Percentiles rank a stretch among this genome's conserved stretches.
These are phyloP conservation scores for Biscogniauxia marginata DNA, from an alignment of 2,329 filamentous ascomycete genomes.

Conservation along the genomic window DNA sequence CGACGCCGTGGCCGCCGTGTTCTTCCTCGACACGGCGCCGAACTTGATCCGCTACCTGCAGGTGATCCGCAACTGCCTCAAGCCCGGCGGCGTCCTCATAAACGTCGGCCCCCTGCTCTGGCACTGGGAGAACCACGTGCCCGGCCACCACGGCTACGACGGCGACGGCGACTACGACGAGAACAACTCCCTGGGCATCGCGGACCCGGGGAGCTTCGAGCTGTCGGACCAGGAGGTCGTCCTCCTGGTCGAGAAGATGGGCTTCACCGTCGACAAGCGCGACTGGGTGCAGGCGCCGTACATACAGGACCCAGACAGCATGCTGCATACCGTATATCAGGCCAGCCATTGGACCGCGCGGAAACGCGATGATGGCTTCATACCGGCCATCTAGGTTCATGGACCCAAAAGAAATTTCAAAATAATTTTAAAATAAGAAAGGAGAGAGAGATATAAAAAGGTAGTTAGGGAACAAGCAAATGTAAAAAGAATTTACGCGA, in stretches of 20 bases:
- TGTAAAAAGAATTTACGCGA: too few species aligned
- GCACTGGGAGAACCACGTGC: conserved; percentile 84
- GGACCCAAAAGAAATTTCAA: neutral
- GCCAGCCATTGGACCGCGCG: conserved; percentile 84
- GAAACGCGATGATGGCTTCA: conserved; percentile 50
- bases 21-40: conserved; percentile 96
- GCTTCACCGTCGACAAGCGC: conserved; percentile 70
- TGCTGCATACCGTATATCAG: conserved; percentile 80
- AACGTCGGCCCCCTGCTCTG: conserved; percentile 91
- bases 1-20: conserved; percentile 84
- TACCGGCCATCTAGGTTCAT: conserved; percentile 2
- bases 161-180: conserved; percentile 50
- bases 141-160: conserved; percentile 54
- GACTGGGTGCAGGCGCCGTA: conserved; percentile 73
- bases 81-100: conserved; percentile 75
- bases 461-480: too few species aligned
- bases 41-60: conserved; percentile 90
- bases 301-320: conserved; percentile 79
- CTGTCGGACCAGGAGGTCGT: conserved; percentile 87
- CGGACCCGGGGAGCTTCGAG: conserved; percentile 87
- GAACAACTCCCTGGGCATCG: conserved; percentile 65
- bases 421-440: neutral
- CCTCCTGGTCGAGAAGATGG: conserved; percentile 68
- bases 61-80: conserved; percentile 75
- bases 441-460: neutral